A percentile compares a stretch with the other conserved stretches of the same genome.
phyloP scores from a whole-genome alignment of 164 flowering plant genomes.

The Cinnamomum chago region DNA sequence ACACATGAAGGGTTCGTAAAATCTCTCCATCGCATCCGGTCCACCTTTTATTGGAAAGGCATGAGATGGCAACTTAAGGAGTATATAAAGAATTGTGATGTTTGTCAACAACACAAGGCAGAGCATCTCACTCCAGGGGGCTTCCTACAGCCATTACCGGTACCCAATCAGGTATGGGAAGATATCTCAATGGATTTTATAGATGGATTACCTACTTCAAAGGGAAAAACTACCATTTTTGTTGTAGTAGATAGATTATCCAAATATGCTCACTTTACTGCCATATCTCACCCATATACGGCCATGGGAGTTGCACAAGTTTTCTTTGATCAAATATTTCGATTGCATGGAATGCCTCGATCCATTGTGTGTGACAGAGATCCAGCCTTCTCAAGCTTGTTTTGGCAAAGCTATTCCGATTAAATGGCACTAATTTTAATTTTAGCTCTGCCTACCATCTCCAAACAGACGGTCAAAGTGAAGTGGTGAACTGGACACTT shows the following conservation, averaged over 20 bases:
- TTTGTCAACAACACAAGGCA: neutral
- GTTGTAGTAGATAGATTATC: neutral
- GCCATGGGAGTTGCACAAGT: neutral
- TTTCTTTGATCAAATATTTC: neutral
- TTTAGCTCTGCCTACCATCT: no score
- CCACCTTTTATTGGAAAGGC: neutral
- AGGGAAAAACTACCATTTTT: neutral
- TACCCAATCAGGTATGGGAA: neutral
- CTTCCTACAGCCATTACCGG: no score
- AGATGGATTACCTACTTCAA: neutral
- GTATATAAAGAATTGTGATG: neutral
- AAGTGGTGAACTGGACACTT: neutral
- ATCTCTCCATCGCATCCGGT: neutral
- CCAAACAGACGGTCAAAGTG: slow-evolving; percentile 3
- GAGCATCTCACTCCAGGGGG: neutral
- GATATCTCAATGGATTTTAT: slow-evolving; percentile 5
- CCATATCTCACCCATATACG: neutral
- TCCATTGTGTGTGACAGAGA: neutral
- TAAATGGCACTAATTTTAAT: no score
- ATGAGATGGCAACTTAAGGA: neutral
- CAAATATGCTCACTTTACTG: neutral
- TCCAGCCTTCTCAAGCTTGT: neutral
- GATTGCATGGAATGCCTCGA: neutral
- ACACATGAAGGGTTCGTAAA: neutral
- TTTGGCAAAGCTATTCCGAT: neutral